Evolutionary conservation across 2,329 filamentous ascomycete genomes (phyloP).

Genomic region (Coniochaeta sp.): DNA sequence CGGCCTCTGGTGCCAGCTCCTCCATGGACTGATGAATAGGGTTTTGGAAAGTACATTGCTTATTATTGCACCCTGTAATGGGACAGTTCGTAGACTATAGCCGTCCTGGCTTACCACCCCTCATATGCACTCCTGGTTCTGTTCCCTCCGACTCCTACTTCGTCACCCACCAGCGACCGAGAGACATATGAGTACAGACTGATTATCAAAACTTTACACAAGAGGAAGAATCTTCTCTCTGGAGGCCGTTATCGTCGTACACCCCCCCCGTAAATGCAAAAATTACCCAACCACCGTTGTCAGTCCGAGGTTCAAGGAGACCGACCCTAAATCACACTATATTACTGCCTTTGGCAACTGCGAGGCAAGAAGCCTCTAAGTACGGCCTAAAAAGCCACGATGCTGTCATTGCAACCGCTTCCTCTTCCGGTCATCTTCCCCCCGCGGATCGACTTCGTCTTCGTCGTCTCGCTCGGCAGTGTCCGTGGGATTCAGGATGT

Average conservation of each 20-base stretch:
- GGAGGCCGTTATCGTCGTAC: not conserved
- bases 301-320: not conserved
- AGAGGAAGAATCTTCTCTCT: not conserved
- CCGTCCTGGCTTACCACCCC: not conserved
- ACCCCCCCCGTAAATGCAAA: not conserved
- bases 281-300: not conserved
- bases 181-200: not conserved
- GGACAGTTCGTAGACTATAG: not conserved
- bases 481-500: slow-evolving; percentile 55
- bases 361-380: no score
- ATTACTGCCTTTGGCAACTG: not conserved
- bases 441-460: slow-evolving; percentile 42
- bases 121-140: not conserved
- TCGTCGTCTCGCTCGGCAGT: slow-evolving; percentile 49
- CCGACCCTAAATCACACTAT: not conserved
- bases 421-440: slow-evolving; percentile 54
- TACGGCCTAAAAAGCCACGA: not conserved
- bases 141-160: not conserved
- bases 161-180: not conserved
- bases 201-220: not conserved
- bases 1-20: not conserved
- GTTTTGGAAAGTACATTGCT: not conserved
- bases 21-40: not conserved
- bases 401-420: slow-evolving; percentile 44
- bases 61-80: not conserved